A percentile compares a stretch with the other conserved stretches of the same genome.
These are phyloP conservation scores for Globisporangium cederbergense DNA, from an alignment of 352 stramenopile genomes.

Conservation along the genomic window DNA sequence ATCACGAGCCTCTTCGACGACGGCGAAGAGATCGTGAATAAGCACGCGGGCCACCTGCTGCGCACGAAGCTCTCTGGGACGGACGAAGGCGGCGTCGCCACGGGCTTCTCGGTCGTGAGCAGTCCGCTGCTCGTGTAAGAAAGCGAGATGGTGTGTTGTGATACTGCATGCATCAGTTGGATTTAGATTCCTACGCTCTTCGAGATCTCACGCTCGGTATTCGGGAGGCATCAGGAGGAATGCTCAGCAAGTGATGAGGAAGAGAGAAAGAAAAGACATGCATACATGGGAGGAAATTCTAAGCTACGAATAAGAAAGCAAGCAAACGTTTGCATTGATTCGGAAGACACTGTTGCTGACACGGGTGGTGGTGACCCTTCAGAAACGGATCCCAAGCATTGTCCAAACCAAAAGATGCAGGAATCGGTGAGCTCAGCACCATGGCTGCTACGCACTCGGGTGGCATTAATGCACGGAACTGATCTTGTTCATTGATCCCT, in stretches of 20 bases:
- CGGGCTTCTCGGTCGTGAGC: conserved; percentile 93
- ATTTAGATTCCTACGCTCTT: not conserved
- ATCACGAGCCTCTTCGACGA: conserved; percentile 84
- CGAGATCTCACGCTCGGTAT: conserved; percentile 2
- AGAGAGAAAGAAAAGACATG: not conserved
- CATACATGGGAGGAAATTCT: not conserved
- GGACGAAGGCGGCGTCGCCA: conserved; percentile 96
- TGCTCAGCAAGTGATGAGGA: conserved; percentile 1
- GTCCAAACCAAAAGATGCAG: not conserved
- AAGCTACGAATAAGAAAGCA: not conserved
- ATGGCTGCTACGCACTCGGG: not conserved
- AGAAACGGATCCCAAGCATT: not conserved
- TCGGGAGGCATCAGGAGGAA: not conserved
- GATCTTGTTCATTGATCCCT: not conserved
- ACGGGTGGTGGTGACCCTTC: not conserved
- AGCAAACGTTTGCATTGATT: not conserved
- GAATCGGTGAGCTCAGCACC: not conserved
- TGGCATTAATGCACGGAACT: not conserved
- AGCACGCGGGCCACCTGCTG: conserved; percentile 93
- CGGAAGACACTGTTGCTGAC: too few relatives aligned
- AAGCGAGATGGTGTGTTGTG: not conserved
- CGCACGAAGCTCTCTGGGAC: conserved; percentile 94
- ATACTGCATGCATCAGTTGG: not conserved
- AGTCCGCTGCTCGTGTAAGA: conserved; percentile 77
- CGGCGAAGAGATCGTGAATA: conserved; percentile 88